These are phyloP conservation scores for Ophidiomyces ophidiicola DNA, from an alignment of 2,329 filamentous ascomycete species.

Conservation along the genomic window DNA sequence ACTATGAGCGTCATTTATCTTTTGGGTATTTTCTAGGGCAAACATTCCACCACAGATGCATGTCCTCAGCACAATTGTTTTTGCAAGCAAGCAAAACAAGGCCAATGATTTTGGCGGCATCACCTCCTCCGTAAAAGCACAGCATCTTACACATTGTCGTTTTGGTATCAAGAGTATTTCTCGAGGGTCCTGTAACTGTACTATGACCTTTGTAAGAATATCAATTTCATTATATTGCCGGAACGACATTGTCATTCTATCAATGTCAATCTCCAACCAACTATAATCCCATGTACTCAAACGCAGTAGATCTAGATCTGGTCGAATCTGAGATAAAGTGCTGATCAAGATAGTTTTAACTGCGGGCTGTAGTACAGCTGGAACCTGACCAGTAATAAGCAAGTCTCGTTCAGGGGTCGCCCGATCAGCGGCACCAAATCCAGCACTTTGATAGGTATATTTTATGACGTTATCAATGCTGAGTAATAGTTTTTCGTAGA, in stretches of 20 bases:
- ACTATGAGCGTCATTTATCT: too few relatives aligned
- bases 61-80: conserved; percentile 26
- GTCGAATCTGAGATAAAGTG: conserved; percentile 45
- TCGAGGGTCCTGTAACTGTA: conserved; percentile 6
- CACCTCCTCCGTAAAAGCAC: conserved; percentile 54
- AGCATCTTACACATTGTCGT: conserved; percentile 48
- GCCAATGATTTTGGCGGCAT: conserved; percentile 26
- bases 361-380: conserved; percentile 39
- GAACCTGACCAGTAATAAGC: conserved; percentile 41
- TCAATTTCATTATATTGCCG: conserved; percentile 49
- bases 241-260: conserved; percentile 46
- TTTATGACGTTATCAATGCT: conserved; percentile 56
- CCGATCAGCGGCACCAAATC: conserved; percentile 35
- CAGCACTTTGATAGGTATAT: conserved; percentile 41
- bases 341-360: conserved; percentile 39
- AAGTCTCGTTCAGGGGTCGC: conserved; percentile 42
- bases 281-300: conserved; percentile 63
- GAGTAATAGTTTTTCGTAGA: conserved; percentile 52
- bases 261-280: conserved; percentile 54
- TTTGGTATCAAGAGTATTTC: conserved; percentile 21
- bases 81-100: conserved; percentile 29
- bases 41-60: conserved; percentile 34
- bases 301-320: conserved; percentile 50
- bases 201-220: conserved; percentile 40
- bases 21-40: conserved; percentile 27